These are phyloP conservation scores for Nannochloris sp. DNA, from an alignment of 139 green algal species.

Conservation along the genomic window DNA sequence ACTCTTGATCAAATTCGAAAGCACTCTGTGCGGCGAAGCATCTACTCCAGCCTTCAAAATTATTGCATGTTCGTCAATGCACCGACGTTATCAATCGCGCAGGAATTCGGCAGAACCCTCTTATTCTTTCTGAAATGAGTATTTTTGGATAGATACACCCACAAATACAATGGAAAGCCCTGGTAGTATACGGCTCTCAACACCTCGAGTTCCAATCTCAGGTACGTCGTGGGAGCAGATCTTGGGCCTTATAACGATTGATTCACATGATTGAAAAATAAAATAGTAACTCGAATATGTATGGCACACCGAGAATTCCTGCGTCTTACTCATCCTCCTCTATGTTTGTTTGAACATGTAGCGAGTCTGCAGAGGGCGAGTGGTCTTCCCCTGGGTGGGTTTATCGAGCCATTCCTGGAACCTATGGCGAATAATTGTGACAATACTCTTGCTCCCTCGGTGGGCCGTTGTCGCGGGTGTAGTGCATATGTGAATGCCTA, in stretches of 20 bases:
- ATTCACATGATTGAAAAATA: too few relatives aligned
- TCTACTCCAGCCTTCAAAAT: constrained; percentile 33
- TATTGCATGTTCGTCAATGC: constrained; percentile 29
- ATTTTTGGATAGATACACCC: too few relatives aligned
- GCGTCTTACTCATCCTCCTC: too few relatives aligned
- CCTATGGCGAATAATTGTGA: background rate
- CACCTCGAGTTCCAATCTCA: too few relatives aligned
- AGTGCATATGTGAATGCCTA: background rate
- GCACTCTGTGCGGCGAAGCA: constrained; percentile 15
- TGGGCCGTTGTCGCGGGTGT: background rate
- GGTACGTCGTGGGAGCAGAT: too few relatives aligned
- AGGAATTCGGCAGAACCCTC: too few relatives aligned
- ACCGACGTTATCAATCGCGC: background rate
- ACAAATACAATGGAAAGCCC: too few relatives aligned
- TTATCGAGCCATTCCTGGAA: background rate
- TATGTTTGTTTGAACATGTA: background rate
- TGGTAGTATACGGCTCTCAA: too few relatives aligned
- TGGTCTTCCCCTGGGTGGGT: background rate
- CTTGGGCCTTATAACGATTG: too few relatives aligned
- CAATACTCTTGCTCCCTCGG: background rate
- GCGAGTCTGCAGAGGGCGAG: background rate
- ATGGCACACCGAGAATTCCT: too few relatives aligned
- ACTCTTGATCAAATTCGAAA: constrained; percentile 25
- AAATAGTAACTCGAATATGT: too few relatives aligned
- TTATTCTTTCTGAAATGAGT: too few relatives aligned